Base-by-base conservation (phyloP, 768 basidiomycete species). In the Phylloporus scabripes region DNA sequence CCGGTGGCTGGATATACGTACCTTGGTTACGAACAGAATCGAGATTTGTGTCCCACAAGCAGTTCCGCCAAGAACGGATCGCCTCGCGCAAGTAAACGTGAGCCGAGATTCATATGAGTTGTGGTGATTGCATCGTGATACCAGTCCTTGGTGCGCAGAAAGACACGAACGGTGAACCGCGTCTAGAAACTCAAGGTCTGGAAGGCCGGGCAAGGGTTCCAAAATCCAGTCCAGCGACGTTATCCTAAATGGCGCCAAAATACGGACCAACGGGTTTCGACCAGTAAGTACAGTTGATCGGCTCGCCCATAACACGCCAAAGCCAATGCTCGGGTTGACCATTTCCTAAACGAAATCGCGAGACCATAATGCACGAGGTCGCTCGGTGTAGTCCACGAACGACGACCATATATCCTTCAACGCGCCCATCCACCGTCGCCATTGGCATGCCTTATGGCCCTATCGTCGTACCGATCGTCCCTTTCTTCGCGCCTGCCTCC, bases 401-500 rank as follows among this genome's bases (percentile, higher is more conserved):
- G 62, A 60, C 56, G 65, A 57, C 56, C 65, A 66, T 41, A 56
- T 61, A 64, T 64, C 70, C 68, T 74, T 84, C 72, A 85, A 76
- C 85, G 84, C 63, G 77, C 70, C 84, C 83, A 86, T 70, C 80
- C 76, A 67, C 76, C 82, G 73, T 89, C 87, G 65, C 86, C 85
- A 72, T 86, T 87, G 63, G 80, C 71, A 63, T 81, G 79, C 72
- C 83, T 82, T 64, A 85, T 63, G 51, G 79, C 71, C 70, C 87
- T 79, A 55, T 89, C 87, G 46, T 90, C 87, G 70, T 70, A 85
- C 41, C 83, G 83, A 46, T 87, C 86, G 61, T 89, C 86, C 73
- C 83, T 90, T 63, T 88, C 87, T 57, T 89, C 87, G 72, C 87
- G 84, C 71, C 83, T 82, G 71, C 79, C 77, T 68, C 85, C 83